Evolutionary conservation across 345 rosid species (phyloP), one percentile per base, ranked within the genome.

Genomic region (Alliaria petiolata): DNA sequence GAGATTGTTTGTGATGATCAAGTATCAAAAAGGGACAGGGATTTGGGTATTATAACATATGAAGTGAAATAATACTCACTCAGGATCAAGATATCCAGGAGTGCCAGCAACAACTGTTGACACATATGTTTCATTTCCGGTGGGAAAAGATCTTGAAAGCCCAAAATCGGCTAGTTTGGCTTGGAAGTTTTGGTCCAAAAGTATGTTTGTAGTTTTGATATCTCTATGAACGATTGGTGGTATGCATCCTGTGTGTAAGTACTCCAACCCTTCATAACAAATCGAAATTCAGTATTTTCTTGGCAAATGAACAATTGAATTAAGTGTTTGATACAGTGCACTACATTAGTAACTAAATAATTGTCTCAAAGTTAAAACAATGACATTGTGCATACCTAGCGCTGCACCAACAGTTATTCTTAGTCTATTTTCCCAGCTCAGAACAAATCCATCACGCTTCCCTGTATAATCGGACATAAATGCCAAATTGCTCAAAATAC

Each of bases 91-190:
- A 64, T 85, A 85, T 6, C 85, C 85, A 1, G 61, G 75, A 49
- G 68, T 70, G 0, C 68, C 76, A 42, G 69, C 76, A 28, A 71
- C 62, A 42, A 72, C 69, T 0, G 69, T 72, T n/a, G 76, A 79
- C 59, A 67, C 51, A 63, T 73, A 44, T 33, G 64, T 14, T 15
- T 62, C 80, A 22, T 38, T 65, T 34, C 78, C 86, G 0, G 14
- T 12, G 6, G 79, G 65, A 43, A 77, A 72, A 50, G 53, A 26
- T 75, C 67, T 79, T 0, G 85, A 83, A 5, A 83, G 69, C 28
- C 86, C 85, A 44, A 85, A 85, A 72, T 85, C 84, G 0, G 84
- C 64, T 22, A 85, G 62, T 42, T 81, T 82, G 7, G 82, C 83
- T 34, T 80, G 80, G 40, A 81, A 62, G 25, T 65, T 61, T 7